These are phyloP conservation scores for Fusarium sp. DNA, from an alignment of 2,329 filamentous ascomycete species.

Conservation along the genomic window DNA sequence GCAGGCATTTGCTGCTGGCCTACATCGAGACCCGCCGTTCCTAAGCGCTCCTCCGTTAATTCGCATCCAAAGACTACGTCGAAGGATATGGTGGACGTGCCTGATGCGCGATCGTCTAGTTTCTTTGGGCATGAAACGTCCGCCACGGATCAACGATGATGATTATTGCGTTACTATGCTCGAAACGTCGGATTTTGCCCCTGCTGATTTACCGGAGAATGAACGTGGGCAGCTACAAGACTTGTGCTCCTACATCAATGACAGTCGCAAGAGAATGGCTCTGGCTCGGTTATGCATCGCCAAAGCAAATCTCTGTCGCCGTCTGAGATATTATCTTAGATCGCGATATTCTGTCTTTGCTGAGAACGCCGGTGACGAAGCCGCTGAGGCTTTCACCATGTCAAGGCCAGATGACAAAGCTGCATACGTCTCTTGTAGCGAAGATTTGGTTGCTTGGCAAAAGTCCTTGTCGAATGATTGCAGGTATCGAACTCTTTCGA, in stretches of 20 bases:
- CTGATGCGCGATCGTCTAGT: constrained; percentile 93
- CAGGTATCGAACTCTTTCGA: constrained; percentile 65
- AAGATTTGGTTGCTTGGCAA: constrained; percentile 76
- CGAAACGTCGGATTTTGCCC: constrained; percentile 79
- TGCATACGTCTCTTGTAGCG: constrained; percentile 61
- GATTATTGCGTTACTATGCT: constrained; percentile 94
- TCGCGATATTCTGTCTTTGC: constrained; percentile 88
- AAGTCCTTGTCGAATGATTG: constrained; percentile 72
- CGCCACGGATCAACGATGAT: constrained; percentile 87
- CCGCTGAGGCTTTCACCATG: constrained; percentile 50
- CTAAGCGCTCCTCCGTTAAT: constrained; percentile 72
- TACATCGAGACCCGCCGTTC: constrained; percentile 81
- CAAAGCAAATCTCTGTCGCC: constrained; percentile 85
- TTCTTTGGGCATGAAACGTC: constrained; percentile 88
- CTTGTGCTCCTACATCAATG: constrained; percentile 4
- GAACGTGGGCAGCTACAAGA: background rate
- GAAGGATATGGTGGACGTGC: constrained; percentile 95
- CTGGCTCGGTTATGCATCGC: constrained; percentile 87
- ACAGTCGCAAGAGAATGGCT: constrained; percentile 50
- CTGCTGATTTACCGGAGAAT: background rate
- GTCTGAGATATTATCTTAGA: constrained; percentile 83
- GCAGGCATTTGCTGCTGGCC: constrained; percentile 86
- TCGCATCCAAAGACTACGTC: constrained; percentile 77
- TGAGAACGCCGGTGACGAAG: constrained; percentile 77
- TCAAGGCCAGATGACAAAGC: constrained; percentile 1